A percentile compares a stretch with the other conserved stretches of the same genome.
These are phyloP conservation scores for Hypoxylon sp. DNA, from an alignment of 2,329 filamentous ascomycete genomes.

Conservation along the genomic window DNA sequence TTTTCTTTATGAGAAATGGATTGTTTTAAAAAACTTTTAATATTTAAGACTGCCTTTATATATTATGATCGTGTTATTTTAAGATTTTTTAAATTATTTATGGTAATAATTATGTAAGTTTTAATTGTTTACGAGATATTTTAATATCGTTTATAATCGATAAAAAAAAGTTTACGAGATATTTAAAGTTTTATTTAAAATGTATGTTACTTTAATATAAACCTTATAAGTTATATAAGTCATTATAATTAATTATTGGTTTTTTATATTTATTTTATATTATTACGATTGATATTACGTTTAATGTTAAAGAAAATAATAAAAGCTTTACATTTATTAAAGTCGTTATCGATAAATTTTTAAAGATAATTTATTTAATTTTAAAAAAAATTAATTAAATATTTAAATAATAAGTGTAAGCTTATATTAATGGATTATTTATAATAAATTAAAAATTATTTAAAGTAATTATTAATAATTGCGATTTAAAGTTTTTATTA, in stretches of 20 bases:
- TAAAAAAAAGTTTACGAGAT: no score
- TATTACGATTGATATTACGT: not conserved
- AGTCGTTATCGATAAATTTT: not conserved
- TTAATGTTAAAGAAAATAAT: not conserved
- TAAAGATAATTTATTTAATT: not conserved
- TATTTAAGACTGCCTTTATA: not conserved
- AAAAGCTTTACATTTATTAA: not conserved
- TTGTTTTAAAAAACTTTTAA: no score
- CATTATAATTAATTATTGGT: not conserved
- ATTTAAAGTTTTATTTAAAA: no score
- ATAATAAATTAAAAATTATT: not conserved
- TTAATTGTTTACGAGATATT: no score
- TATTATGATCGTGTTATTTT: not conserved
- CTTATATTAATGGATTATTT: not conserved
- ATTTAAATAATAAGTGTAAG: not conserved
- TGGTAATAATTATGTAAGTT: no score
- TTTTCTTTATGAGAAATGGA: no score
- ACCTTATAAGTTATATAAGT: not conserved
- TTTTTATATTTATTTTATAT: not conserved
- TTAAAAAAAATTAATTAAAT: not conserved
- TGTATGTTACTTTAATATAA: no score
- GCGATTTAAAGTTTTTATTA: not conserved
- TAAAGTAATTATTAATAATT: not conserved
- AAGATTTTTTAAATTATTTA: not conserved
- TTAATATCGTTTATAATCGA: no score